Evolutionary conservation across 441 rosid species (phyloP).

Genomic region (Corymbia citriodora): DNA sequence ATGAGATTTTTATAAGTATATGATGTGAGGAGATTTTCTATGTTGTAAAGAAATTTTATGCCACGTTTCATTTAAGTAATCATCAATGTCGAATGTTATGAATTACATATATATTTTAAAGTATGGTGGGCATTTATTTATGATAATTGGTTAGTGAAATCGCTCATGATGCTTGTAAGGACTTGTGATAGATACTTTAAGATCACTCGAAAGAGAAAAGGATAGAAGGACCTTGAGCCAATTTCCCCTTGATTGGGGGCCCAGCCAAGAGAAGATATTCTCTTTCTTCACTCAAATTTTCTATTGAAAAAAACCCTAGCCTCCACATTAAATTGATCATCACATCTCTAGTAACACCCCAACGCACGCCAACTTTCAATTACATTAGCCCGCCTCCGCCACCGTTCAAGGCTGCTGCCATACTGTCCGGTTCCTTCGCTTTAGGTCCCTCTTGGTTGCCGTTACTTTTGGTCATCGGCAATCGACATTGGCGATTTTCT

Average conservation of each 20-base stretch:
- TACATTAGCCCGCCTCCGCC: neutral
- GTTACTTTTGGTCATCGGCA: neutral
- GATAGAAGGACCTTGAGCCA: neutral
- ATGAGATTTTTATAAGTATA: neutral
- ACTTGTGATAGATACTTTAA: too few species aligned
- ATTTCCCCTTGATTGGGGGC: neutral
- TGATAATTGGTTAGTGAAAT: neutral
- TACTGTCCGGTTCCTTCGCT: neutral
- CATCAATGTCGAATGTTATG: accelerated
- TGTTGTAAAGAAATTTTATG: neutral
- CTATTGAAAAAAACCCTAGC: neutral
- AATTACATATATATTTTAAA: neutral
- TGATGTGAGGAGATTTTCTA: too few species aligned
- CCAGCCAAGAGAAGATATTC: neutral
- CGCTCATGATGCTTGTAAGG: accelerated
- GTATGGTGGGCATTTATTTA: neutral
- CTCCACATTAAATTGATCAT: neutral
- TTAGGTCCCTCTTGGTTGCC: neutral
- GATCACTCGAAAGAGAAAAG: neutral
- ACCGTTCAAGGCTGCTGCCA: accelerated
- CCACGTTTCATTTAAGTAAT: accelerated
- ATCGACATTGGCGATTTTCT: neutral
- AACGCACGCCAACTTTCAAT: neutral
- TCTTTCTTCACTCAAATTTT: neutral
- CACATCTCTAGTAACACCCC: neutral